Conservation (phyloP, 2,329 filamentous ascomycete species). For the Aspergillus clavatus region DNA sequence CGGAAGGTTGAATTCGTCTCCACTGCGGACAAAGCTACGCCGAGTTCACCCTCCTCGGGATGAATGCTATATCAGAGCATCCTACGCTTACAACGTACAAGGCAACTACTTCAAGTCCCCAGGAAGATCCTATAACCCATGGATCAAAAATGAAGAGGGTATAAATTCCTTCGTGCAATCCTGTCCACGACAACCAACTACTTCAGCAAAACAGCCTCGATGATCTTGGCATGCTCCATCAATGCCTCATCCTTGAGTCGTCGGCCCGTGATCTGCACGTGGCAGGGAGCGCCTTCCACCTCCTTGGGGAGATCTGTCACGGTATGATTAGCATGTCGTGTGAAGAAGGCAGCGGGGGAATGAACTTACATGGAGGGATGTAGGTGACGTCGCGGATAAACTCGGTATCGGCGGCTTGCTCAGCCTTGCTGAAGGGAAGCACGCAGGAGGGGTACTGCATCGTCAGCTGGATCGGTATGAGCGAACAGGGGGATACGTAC, state of each 20-base stretch:
- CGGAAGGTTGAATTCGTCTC: too few relatives aligned
- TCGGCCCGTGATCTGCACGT: conserved; percentile 21
- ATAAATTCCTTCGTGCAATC: too few relatives aligned
- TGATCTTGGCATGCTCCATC: conserved; percentile 13
- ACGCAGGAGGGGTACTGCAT: conserved; percentile 19
- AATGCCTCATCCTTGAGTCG: conserved; percentile 20
- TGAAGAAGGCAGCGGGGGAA: accelerated
- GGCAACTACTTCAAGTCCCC: too few relatives aligned
- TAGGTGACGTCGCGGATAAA: conserved; percentile 19
- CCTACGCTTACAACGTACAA: too few relatives aligned
- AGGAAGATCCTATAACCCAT: too few relatives aligned
- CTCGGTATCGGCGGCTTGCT: conserved; percentile 13
- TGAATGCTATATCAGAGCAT: too few relatives aligned
- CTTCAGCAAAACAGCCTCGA: conserved; percentile 11
- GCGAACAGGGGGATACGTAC: conserved; percentile 12
- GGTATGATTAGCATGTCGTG: not conserved
- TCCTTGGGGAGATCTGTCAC: conserved; percentile 13
- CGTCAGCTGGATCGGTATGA: not conserved
- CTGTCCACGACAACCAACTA: not conserved
- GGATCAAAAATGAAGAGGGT: too few relatives aligned
- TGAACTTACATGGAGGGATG: conserved; percentile 16
- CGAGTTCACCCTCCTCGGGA: too few relatives aligned
- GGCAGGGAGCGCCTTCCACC: conserved; percentile 20
- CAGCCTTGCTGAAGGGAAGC: conserved; percentile 17
- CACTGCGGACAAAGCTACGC: too few relatives aligned